Base-by-base conservation (phyloP, 371 early-diverging fungal species). In the Smittium culicis region DNA sequence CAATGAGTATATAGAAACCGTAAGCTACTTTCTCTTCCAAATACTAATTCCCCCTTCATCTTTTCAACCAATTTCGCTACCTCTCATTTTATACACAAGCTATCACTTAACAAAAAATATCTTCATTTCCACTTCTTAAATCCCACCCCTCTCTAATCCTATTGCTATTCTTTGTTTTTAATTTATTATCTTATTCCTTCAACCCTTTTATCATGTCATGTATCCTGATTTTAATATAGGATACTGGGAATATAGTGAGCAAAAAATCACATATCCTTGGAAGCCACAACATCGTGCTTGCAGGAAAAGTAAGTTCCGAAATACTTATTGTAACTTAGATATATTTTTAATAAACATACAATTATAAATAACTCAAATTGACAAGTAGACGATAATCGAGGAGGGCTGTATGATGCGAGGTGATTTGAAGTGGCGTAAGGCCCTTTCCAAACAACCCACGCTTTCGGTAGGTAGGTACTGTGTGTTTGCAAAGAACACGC, bases 231-330 rank as follows among this genome's bases (percentile, higher is more conserved):
- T n/a, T n/a, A n/a, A n/a, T n/a, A n/a, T n/a, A 66, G 66, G 93
- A 93, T 73, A 93, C 95, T 1, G 94, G 96, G 56, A 96, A 95
- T 80, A 93, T 92, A 79, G 92, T 96, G 65, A 87, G 88, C 71
- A 82, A 94, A 56, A 88, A 88, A 75, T 88, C 92, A 20, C 83
- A 87, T 66, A 94, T 96, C 70, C 89, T 87, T 73, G 93, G 93
- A 30, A 86, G 89, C 74, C 91, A 95, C 73, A 94, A 96, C 79
- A 96, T 96, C 68, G 89, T 94, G 57, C 84, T 96, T 24, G 93
- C 93, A 33, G 95, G 94, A 71, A 93, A 64, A 27, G 65, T 64
- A 35, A 90, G 84, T 89, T 88, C 79, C n/a, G 61, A 16, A 28
- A 1, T 28, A 2, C 31, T 60, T 59, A n/a, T 65, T 65, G 34